Conservation (phyloP, 2,329 filamentous ascomycete species). For the Coniochaeta sp. region DNA sequence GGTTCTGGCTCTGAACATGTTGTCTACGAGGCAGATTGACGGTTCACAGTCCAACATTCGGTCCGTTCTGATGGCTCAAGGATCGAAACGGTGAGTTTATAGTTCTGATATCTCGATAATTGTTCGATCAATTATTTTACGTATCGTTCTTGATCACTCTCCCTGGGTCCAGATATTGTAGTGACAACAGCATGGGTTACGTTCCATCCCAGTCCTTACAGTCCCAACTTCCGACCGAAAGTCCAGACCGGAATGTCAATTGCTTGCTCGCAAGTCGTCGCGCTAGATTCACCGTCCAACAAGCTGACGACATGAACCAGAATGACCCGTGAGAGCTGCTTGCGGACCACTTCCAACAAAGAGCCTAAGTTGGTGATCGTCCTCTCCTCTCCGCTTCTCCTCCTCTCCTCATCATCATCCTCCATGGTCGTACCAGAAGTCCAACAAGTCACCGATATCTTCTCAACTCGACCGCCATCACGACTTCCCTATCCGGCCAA, state of each 20-base stretch:
- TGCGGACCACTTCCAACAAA: not conserved
- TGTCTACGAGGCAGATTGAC: not conserved
- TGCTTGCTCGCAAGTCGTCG: too few relatives aligned
- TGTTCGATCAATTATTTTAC: not conserved
- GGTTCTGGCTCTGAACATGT: not conserved
- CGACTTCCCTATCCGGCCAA: not conserved
- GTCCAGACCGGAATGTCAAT: not conserved
- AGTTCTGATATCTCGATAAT: not conserved
- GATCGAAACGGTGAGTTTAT: not conserved
- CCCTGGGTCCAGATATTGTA: too few relatives aligned
- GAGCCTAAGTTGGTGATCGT: not conserved
- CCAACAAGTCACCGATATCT: not conserved
- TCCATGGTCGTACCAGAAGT: not conserved
- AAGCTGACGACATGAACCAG: not conserved
- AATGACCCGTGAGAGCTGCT: not conserved
- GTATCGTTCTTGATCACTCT: not conserved
- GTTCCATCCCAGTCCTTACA: not conserved
- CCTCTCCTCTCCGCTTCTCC: too few relatives aligned
- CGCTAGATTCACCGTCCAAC: not conserved
- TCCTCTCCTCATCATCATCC: too few relatives aligned
- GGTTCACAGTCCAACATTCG: not conserved
- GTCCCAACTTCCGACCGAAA: not conserved
- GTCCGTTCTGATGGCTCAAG: not conserved
- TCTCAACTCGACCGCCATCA: not conserved
- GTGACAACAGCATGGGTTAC: too few relatives aligned